These are phyloP conservation scores for Naegleria gruberi DNA, from an alignment of 208 protist genomes.

Conservation along the genomic window DNA sequence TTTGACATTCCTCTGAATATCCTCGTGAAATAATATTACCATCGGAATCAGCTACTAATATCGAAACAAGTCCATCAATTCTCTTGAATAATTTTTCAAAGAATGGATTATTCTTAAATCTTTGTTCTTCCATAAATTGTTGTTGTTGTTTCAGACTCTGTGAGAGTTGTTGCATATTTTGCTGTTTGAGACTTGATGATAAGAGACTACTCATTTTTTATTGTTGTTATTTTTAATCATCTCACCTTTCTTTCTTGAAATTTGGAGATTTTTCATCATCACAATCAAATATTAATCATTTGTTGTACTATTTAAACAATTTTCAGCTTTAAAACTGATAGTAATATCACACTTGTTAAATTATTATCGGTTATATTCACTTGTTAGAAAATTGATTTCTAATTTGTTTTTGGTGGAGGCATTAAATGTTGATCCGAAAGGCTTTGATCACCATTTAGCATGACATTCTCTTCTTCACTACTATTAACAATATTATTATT, in stretches of 20 bases:
- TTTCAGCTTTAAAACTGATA: too few species aligned
- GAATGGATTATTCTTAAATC: neutral
- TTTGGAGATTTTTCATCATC: neutral
- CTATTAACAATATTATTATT: too few species aligned
- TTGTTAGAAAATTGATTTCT: too few species aligned
- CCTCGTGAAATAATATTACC: neutral
- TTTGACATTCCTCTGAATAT: neutral
- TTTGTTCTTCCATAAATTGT: neutral
- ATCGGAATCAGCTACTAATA: neutral
- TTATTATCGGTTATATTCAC: too few species aligned
- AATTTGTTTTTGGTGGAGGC: too few species aligned
- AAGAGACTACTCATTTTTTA: neutral
- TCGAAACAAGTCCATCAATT: neutral
- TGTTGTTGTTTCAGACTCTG: neutral
- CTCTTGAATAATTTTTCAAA: neutral
- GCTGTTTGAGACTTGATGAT: neutral
- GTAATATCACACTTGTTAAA: too few species aligned
- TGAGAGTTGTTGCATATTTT: neutral
- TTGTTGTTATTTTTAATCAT: neutral
- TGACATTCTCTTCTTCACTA: too few species aligned
- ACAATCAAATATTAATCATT: neutral
- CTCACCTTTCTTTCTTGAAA: too few species aligned
- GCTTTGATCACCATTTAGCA: too few species aligned
- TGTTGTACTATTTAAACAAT: neutral
- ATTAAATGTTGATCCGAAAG: too few species aligned